A percentile compares a stretch with the other conserved stretches of the same genome.
Evolutionary conservation across 2,329 filamentous ascomycete species (phyloP).

Genomic region (Arthrocladium fulminans): DNA sequence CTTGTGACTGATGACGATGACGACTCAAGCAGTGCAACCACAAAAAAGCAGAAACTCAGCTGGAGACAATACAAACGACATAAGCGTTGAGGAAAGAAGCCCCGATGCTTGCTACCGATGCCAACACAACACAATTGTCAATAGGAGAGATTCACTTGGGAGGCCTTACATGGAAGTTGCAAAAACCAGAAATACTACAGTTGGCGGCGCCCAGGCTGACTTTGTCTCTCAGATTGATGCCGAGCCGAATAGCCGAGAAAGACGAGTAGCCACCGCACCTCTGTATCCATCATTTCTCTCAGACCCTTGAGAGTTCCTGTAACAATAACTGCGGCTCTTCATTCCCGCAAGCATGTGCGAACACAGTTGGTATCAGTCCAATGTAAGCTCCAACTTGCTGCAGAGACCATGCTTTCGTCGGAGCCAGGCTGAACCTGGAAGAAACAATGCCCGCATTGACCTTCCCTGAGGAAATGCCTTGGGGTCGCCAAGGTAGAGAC

Average conservation of each 20-base stretch:
- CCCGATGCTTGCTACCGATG: not conserved
- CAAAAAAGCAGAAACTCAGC: slow-evolving; percentile 3
- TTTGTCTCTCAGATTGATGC: not conserved
- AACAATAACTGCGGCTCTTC: not conserved
- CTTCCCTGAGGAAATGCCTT: not conserved
- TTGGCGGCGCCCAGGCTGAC: too few relatives aligned
- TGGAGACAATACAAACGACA: not conserved
- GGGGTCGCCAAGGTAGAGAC: not conserved
- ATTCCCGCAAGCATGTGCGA: not conserved
- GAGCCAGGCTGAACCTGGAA: not conserved
- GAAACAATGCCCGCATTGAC: not conserved
- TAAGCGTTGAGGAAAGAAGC: too few relatives aligned
- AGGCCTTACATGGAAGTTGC: too few relatives aligned
- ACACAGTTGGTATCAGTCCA: not conserved
- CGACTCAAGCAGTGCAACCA: not conserved
- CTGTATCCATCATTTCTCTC: not conserved
- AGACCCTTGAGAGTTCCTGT: too few relatives aligned
- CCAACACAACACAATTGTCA: not conserved
- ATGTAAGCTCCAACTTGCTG: not conserved
- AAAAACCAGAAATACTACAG: too few relatives aligned
- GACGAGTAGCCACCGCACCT: not conserved
- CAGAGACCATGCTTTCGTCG: not conserved
- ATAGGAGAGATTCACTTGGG: too few relatives aligned
- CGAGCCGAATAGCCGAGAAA: not conserved
- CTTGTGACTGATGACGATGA: not conserved